Conservation (phyloP, 805 yeast genomes). For the Candida ortonii region DNA sequence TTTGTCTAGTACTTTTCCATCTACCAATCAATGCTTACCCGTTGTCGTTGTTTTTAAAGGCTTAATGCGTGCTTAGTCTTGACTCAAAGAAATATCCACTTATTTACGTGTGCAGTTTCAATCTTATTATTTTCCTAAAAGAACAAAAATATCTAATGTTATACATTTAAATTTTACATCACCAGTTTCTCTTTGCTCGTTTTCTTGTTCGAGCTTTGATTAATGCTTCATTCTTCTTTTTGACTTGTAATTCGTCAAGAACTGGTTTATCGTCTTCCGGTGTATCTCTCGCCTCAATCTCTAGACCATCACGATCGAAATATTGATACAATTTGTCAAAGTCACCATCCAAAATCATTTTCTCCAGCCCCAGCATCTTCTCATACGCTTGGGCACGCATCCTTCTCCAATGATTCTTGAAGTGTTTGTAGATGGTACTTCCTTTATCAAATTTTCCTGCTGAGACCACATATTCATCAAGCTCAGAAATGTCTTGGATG, state of each 20-base stretch:
- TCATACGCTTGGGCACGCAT: slow-evolving; percentile 9
- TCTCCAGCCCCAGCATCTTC: slow-evolving; percentile 10
- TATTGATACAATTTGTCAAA: slow-evolving; percentile 4
- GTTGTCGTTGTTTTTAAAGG: too few species aligned
- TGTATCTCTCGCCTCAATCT: slow-evolving; percentile 9
- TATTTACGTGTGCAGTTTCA: too few species aligned
- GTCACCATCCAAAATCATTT: slow-evolving; percentile 9
- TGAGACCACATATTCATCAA: slow-evolving; percentile 24
- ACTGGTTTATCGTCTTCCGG: background rate
- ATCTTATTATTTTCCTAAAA: too few species aligned
- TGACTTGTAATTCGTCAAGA: background rate
- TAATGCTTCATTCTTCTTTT: background rate
- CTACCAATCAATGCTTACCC: too few species aligned
- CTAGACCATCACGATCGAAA: slow-evolving; percentile 11
- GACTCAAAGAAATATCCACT: too few species aligned
- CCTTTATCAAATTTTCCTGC: slow-evolving; percentile 9
- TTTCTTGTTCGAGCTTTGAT: too few species aligned
- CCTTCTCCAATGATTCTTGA: slow-evolving; percentile 20
- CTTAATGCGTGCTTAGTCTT: too few species aligned
- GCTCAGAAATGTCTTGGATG: slow-evolving; percentile 30
- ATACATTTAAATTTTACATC: too few species aligned
- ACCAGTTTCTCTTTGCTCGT: too few species aligned
- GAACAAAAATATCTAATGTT: too few species aligned
- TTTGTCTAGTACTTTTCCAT: too few species aligned
- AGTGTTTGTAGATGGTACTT: slow-evolving; percentile 15